Evolutionary conservation across 208 protist genomes (phyloP), one percentile per base, ranked within the genome.

Genomic region (Crithidia fasciculata): DNA sequence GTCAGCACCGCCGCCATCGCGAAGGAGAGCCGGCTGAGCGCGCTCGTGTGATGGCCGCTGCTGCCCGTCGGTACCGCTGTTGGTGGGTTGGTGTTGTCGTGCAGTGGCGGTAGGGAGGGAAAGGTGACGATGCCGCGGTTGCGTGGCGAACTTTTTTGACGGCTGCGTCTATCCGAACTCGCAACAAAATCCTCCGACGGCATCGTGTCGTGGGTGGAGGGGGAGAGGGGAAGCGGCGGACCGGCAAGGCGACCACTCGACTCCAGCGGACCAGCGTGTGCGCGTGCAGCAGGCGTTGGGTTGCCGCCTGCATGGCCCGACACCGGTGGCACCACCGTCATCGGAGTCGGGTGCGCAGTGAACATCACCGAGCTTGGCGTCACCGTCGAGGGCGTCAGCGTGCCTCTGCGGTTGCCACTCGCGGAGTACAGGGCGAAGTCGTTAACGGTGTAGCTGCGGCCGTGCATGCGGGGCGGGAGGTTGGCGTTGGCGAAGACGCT

Each of bases 381-480:
- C 6, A 41, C 18, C 18, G 60, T n/a, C 6, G 44, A 54, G 18
- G 60, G 60, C 8, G 60, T 65, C 18, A 37, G 8, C 19, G 44
- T 37, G 2, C 44, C 45, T 19, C 47, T 40, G 44, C 36, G 36
- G 3, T 47, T 57, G 16, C 55, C 45, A 12, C 19, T 44, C 5
- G 37, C 36, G 6, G 45, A 15, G 61, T 64, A 64, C 15, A 64
- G 7, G 18, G 64, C 36, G 28, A 77, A 43, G 57, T 71, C 53
- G 37, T 70, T 63, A 16, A 71, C 56, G 15, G 72, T 77, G 63
- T 49, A 15, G 28, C 62, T 77, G 16, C 72, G 72, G 12, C 0
- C n/a, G 43, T 69, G 63, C 10, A 58, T 40, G 40, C 45, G 15
- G 5, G 10, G 3, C 37, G 9, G 37, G 39, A 53, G 55, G 47